Base-by-base conservation (phyloP, 106 monocot species). In the Amphibolis antarctica region DNA sequence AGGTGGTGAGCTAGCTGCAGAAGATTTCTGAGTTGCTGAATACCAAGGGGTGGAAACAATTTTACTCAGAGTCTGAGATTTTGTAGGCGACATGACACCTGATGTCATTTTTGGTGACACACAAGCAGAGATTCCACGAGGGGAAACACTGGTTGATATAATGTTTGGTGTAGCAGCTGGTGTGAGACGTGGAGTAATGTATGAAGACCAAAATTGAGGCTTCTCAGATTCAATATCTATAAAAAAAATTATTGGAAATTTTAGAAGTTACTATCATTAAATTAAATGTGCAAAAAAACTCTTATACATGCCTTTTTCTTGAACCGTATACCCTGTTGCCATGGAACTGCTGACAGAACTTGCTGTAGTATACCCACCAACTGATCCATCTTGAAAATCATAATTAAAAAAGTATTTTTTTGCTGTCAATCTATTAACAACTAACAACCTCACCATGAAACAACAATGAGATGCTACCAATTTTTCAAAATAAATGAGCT, bases 141-240 rank as follows among this genome's bases (percentile, higher is more conserved):
- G 90, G 52, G 89, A 80, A 43, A 26, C 64, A 21, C 56, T 62
- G 31, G 64, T 76, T 14, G 85, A 82, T 49, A 66, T 65, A n/a
- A 73, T 19, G 56, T 70, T 78, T 55, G 87, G 80, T 36, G 82
- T 81, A 21, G 76, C 62, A 28, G 43, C 58, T 27, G 79, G 85
- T 18, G 82, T 82, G 25, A 78, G 64, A 14, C 66, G 51, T 63
- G 85, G 74, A 52, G 73, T 73, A 60, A 71, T 77, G 61, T 81
- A 84, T 45, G 83, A 74, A 57, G 78, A 69, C 25, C 80, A 66
- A 50, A 68, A 80, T 29, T 81, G 73, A 26, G 83, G 66, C 18
- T 66, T 63, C 51, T 64, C 42, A 56, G 36, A 4, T 23, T 25
- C 43, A 28, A 48, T 18, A 28, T 25, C 57, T 81, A 52, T 42